Evolutionary conservation across 129 eudicot genomes (phyloP).

Genomic region (Helianthus tuberosus): DNA sequence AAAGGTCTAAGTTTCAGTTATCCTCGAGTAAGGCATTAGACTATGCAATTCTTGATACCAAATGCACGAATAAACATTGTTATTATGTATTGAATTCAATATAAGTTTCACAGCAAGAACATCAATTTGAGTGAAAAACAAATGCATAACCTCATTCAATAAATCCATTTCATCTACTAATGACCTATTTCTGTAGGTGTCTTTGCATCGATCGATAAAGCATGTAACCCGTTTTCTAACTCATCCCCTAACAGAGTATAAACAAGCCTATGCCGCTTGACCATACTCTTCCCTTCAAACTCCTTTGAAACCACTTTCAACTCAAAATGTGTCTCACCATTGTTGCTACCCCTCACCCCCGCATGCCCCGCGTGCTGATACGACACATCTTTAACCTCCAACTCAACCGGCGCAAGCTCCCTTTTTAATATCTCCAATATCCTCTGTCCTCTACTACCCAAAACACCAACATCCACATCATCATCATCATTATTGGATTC

Average conservation of each 20-base stretch:
- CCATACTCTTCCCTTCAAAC: conserved; percentile 89
- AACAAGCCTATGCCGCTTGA: conserved; percentile 89
- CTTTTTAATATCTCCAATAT: conserved; percentile 53
- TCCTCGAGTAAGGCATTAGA: not conserved
- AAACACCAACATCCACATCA: conserved; percentile 21
- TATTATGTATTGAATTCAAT: conserved; percentile 15
- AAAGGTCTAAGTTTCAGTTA: no score
- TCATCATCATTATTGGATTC: not conserved
- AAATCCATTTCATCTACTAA: not conserved
- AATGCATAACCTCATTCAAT: conserved; percentile 18
- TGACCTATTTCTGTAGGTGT: conserved; percentile 72
- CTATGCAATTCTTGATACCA: conserved; percentile 17
- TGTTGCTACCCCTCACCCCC: conserved; percentile 60
- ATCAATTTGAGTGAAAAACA: conserved; percentile 10
- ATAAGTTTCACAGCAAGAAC: conserved; percentile 13
- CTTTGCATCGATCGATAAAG: conserved; percentile 84
- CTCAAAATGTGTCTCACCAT: conserved; percentile 91
- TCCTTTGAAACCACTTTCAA: conserved; percentile 77
- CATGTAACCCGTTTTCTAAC: conserved; percentile 81
- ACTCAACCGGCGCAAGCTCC: conserved; percentile 61
- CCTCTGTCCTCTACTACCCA: conserved; percentile 78
- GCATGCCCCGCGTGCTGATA: conserved; percentile 99
- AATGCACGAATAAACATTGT: not conserved
- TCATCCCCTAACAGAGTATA: conserved; percentile 78
- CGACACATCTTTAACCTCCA: conserved; percentile 80